Percentiles rank a stretch among this genome's conserved stretches.
phyloP scores from a whole-genome alignment of 2,329 filamentous ascomycete genomes.

The Harringtonia aguacate region DNA sequence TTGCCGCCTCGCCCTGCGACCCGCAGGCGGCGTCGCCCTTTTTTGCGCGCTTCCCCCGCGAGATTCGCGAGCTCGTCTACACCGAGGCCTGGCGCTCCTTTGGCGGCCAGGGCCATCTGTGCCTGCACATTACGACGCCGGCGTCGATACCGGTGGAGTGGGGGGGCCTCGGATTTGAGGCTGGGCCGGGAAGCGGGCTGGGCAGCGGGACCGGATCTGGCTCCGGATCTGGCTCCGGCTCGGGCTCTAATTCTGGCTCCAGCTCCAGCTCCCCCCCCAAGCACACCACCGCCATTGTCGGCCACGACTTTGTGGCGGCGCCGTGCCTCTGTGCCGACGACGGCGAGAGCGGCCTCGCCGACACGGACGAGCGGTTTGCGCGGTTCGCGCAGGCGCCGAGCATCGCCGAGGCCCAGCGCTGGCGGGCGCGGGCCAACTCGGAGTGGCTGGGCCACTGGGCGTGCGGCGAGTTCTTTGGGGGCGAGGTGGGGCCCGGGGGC shows the following conservation, averaged over 20 bases:
- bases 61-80: slow-evolving; percentile 22
- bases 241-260: no score
- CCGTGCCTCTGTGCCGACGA: background rate
- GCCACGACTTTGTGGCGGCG: background rate
- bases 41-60: slow-evolving; percentile 17
- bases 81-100: slow-evolving; percentile 15
- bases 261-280: no score
- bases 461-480: background rate
- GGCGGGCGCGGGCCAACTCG: no score
- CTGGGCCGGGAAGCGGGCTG: no score
- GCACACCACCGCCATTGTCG: no score
- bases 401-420: background rate
- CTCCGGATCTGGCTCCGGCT: background rate
- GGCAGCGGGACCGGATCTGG: background rate
- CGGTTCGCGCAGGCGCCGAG: background rate
- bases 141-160: background rate
- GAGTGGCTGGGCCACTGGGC: no score
- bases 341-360: no score
- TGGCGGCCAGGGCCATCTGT: slow-evolving; percentile 2
- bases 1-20: slow-evolving; percentile 15
- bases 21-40: slow-evolving; percentile 29
- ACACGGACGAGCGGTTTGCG: no score
- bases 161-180: background rate
- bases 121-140: slow-evolving; percentile 13
- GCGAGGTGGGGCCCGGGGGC: background rate